These are phyloP conservation scores for Suillus alpinus DNA, from an alignment of 768 basidiomycete genomes.

Conservation along the genomic window DNA sequence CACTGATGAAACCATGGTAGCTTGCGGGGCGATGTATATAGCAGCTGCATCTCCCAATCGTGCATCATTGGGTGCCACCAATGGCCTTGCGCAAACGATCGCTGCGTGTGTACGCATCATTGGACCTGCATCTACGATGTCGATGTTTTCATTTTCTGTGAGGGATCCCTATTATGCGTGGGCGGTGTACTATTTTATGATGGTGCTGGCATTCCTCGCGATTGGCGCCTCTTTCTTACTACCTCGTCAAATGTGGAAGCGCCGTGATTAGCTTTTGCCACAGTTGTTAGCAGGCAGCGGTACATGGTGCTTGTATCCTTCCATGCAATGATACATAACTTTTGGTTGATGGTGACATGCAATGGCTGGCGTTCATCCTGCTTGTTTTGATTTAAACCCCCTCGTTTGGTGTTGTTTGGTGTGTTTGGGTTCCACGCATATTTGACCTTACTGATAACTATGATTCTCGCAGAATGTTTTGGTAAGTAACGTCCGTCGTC, in stretches of 20 bases:
- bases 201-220: not conserved
- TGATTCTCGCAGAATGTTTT: not conserved
- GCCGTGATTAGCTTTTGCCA: not conserved
- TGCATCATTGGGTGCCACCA: slow-evolving; percentile 63
- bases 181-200: slow-evolving; percentile 9
- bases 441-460: not conserved
- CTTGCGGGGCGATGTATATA: slow-evolving; percentile 69
- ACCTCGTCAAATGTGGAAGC: slow-evolving; percentile 5
- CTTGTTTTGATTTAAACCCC: not conserved
- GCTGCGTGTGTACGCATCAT: slow-evolving; percentile 31
- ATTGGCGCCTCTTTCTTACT: not conserved
- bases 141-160: slow-evolving; percentile 35
- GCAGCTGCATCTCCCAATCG: slow-evolving; percentile 63
- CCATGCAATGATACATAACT: not conserved
- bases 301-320: not conserved
- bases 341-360: not conserved
- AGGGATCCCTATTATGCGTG: slow-evolving; percentile 9
- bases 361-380: not conserved
- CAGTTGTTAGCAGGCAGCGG: not conserved
- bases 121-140: slow-evolving; percentile 31
- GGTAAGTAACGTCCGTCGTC: not conserved
- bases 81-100: slow-evolving; percentile 43
- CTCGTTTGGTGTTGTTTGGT: not conserved
- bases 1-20: slow-evolving; percentile 32
- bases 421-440: not conserved